Evolutionary conservation across 2,329 filamentous ascomycete genomes (phyloP).

Genomic region (Xylaria sp.): DNA sequence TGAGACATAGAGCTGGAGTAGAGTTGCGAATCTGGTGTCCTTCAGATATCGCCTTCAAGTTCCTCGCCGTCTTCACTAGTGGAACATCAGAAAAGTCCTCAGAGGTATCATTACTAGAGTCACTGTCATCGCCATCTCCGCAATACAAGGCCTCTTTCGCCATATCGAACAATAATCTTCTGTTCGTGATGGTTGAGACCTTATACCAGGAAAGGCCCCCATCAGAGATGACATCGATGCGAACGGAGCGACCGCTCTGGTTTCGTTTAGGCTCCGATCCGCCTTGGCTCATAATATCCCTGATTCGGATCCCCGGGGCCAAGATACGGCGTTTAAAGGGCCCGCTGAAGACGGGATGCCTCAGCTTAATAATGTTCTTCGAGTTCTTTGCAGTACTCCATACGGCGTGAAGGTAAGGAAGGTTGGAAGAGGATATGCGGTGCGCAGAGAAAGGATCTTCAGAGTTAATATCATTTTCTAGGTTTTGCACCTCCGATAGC

Average conservation of each 20-base stretch:
- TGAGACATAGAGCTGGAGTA: slow-evolving; percentile 33
- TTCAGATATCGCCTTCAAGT: slow-evolving; percentile 34
- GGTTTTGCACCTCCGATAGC: slow-evolving; percentile 31
- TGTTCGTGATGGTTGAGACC: slow-evolving; percentile 43
- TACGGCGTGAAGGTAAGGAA: slow-evolving; percentile 39
- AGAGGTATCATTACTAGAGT: slow-evolving; percentile 12
- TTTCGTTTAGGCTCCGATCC: slow-evolving; percentile 34
- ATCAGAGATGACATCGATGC: slow-evolving; percentile 40
- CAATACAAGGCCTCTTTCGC: slow-evolving; percentile 42
- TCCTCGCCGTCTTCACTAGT: slow-evolving; percentile 39
- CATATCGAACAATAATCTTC: slow-evolving; percentile 40
- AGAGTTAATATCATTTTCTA: slow-evolving; percentile 30
- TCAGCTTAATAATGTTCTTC: slow-evolving; percentile 39
- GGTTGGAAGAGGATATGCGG: slow-evolving; percentile 37
- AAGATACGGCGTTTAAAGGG: slow-evolving; percentile 35
- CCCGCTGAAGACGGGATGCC: slow-evolving; percentile 36
- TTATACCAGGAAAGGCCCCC: slow-evolving; percentile 42
- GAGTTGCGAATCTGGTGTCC: slow-evolving; percentile 39
- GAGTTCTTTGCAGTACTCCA: slow-evolving; percentile 42
- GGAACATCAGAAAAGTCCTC: slow-evolving; percentile 38
- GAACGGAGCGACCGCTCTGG: slow-evolving; percentile 29
- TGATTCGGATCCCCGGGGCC: slow-evolving; percentile 39
- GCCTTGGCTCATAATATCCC: slow-evolving; percentile 34
- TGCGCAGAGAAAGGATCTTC: slow-evolving; percentile 32
- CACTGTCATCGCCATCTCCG: slow-evolving; percentile 39